Conservation (phyloP, 1,139 yeast genomes). For the Saccharomycopsis hybrid region DNA sequence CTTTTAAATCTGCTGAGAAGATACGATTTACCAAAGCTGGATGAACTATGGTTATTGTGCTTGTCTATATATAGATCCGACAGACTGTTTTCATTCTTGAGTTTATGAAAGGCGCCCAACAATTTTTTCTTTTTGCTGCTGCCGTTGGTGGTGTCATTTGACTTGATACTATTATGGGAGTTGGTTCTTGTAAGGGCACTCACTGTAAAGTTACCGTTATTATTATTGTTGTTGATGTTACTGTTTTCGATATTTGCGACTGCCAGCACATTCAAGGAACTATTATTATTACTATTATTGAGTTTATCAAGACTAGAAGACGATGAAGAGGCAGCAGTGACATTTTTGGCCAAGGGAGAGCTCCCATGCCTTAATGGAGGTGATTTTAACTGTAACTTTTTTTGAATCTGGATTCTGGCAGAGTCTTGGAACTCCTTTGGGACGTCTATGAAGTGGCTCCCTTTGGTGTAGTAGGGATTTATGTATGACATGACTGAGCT, state of each 20-base stretch:
- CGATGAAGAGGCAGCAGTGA: not conserved
- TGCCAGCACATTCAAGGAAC: no score
- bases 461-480: conserved; percentile 5
- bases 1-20: not conserved
- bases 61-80: not conserved
- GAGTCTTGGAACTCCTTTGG: conserved; percentile 12
- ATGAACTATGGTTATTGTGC: no score
- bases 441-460: not conserved
- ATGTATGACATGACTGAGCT: conserved; percentile 17
- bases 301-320: not conserved
- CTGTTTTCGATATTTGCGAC: no score
- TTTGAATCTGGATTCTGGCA: conserved; percentile 15
- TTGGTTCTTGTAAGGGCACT: not conserved
- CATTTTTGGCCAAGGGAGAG: conserved; percentile 13
- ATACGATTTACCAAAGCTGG: not conserved
- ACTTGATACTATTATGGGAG: not conserved
- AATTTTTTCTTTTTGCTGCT: conserved; percentile 7
- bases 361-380: conserved; percentile 14
- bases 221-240: not conserved
- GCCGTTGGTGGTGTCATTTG: conserved; percentile 4
- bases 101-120: conserved; percentile 7
- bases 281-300: not conserved
- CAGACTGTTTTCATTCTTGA: conserved; percentile 1
- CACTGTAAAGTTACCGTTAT: not conserved
- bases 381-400: conserved; percentile 1